A percentile compares a stretch with the other conserved stretches of the same genome.
These are phyloP conservation scores for Fraxinus xanthoxyloides DNA, from an alignment of 305 asterid genomes.

Conservation along the genomic window DNA sequence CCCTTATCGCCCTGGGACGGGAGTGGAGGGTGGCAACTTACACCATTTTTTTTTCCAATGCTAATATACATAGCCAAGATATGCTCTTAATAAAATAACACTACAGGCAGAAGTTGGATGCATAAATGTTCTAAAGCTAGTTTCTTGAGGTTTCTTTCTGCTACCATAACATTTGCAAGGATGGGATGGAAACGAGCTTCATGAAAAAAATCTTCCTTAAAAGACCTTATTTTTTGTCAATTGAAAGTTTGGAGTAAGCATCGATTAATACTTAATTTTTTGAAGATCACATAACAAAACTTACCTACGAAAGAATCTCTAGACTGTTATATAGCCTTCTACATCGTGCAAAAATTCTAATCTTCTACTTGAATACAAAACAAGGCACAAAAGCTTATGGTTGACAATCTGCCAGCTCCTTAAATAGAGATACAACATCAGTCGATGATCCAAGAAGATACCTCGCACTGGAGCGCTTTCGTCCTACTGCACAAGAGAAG, in stretches of 20 bases:
- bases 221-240: background rate
- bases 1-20: background rate
- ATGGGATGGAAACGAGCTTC: background rate
- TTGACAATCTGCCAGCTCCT: conserved; percentile 46
- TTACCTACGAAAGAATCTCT: background rate
- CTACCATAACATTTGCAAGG: background rate
- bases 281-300: background rate
- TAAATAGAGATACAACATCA: conserved; percentile 68
- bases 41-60: background rate
- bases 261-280: too few relatives aligned
- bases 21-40: background rate
- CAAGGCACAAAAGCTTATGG: background rate
- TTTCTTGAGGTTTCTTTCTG: background rate
- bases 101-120: background rate
- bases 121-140: background rate
- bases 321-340: background rate
- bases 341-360: background rate
- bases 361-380: background rate
- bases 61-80: background rate
- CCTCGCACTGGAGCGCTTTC: conserved; percentile 69
- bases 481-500: conserved; percentile 89
- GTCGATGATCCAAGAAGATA: conserved; percentile 71
- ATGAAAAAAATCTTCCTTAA: background rate
- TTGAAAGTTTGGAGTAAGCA: background rate
- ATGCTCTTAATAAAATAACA: background rate